A percentile compares a stretch with the other conserved stretches of the same genome.
Evolutionary conservation across 75 land plant species (phyloP).

Genomic region (Sequoia sempervirens): DNA sequence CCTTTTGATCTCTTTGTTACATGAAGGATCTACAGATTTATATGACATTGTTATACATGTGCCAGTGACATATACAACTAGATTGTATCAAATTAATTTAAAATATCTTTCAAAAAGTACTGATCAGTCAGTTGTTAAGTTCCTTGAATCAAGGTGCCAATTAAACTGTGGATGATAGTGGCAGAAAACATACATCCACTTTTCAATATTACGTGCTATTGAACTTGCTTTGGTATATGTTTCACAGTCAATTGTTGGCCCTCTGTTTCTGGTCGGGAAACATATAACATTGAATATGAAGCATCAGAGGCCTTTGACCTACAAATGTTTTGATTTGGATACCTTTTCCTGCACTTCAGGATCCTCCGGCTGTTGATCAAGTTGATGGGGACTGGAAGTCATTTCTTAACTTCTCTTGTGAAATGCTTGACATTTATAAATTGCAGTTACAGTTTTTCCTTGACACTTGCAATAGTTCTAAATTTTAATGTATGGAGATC

Average conservation of each 20-base stretch:
- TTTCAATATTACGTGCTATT: neutral
- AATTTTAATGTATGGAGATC: neutral
- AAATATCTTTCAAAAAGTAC: neutral
- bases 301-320: conserved; percentile 85
- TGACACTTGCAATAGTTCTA: neutral
- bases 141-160: too few species aligned
- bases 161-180: neutral
- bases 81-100: neutral
- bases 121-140: neutral
- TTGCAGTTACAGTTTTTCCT: neutral
- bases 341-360: conserved; percentile 92
- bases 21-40: neutral
- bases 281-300: conserved; percentile 94
- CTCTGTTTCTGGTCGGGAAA: conserved; percentile 89
- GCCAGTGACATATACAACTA: neutral
- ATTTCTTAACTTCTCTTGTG: conserved; percentile 7
- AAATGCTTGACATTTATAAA: neutral
- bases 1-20: neutral
- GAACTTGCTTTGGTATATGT: neutral
- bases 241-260: conserved; percentile 99
- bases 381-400: conserved; percentile 99
- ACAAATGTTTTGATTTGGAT: conserved; percentile 81
- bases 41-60: neutral
- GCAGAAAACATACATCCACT: neutral
- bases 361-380: conserved; percentile 82